Conservation (phyloP, 225 moss, liverwort and hornwort species). For the Pseudoscleropodium purum region DNA sequence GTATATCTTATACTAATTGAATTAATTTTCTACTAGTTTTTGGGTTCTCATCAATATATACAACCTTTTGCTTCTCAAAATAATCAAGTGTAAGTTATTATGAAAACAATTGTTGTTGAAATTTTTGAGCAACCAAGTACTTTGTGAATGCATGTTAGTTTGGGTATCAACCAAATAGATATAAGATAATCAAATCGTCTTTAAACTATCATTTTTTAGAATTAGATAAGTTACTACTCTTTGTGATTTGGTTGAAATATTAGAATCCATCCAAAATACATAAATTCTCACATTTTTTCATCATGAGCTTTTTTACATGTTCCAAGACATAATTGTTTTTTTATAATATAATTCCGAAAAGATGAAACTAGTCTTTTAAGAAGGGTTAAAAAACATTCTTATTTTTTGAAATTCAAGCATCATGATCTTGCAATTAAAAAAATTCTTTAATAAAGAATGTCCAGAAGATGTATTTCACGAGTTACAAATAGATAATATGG, state of each 20-base stretch:
- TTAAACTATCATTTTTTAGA: no score
- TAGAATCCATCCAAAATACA: neutral
- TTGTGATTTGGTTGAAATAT: neutral
- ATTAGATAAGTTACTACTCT: no score
- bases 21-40: neutral
- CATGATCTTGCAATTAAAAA: neutral
- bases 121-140: neutral
- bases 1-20: neutral
- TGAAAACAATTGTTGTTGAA: neutral
- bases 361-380: neutral
- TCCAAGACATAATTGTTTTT: neutral
- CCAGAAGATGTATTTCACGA: neutral
- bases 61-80: neutral
- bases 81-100: neutral
- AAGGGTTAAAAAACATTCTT: accelerated
- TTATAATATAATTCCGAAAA: neutral
- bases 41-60: neutral
- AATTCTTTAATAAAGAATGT: neutral
- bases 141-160: neutral
- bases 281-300: neutral
- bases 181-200: neutral
- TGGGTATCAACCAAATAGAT: no score
- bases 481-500: neutral
- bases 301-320: neutral
- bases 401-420: neutral